Evolutionary conservation across 2,329 filamentous ascomycete genomes (phyloP).

Genomic region (Fusarium mundagurra): DNA sequence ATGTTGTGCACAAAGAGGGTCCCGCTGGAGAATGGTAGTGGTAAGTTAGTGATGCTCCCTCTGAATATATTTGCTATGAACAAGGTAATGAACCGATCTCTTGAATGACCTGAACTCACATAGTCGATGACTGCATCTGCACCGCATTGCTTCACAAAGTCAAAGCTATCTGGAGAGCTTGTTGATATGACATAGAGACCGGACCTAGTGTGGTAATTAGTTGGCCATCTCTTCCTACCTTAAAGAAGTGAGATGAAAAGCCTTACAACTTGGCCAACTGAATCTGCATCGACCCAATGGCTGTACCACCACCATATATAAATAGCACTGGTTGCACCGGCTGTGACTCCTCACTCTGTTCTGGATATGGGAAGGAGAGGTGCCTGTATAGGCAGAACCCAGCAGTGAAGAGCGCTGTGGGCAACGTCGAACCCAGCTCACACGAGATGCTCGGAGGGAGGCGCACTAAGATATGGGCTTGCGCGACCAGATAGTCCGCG

Average conservation of each 20-base stretch:
- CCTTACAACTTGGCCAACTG: not conserved
- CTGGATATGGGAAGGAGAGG: not conserved
- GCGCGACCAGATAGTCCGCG: not conserved
- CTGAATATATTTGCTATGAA: no score
- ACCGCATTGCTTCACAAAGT: not conserved
- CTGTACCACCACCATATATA: not conserved
- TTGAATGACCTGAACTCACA: not conserved
- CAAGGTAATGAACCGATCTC: no score
- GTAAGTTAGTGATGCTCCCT: not conserved
- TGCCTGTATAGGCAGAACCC: not conserved
- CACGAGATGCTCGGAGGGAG: not conserved
- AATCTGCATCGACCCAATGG: not conserved
- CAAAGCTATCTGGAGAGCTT: not conserved
- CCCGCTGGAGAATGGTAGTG: not conserved
- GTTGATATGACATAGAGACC: not conserved
- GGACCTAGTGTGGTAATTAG: not conserved
- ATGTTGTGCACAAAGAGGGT: not conserved
- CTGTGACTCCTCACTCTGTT: not conserved
- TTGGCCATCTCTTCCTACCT: not conserved
- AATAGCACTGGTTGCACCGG: not conserved
- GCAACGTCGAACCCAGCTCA: not conserved
- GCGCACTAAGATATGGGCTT: not conserved
- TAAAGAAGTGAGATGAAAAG: not conserved
- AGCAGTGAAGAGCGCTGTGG: not conserved
- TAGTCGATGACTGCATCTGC: not conserved